Conservation (phyloP, 2,329 filamentous ascomycete genomes). For the Pseudocercospora fijiensis region DNA sequence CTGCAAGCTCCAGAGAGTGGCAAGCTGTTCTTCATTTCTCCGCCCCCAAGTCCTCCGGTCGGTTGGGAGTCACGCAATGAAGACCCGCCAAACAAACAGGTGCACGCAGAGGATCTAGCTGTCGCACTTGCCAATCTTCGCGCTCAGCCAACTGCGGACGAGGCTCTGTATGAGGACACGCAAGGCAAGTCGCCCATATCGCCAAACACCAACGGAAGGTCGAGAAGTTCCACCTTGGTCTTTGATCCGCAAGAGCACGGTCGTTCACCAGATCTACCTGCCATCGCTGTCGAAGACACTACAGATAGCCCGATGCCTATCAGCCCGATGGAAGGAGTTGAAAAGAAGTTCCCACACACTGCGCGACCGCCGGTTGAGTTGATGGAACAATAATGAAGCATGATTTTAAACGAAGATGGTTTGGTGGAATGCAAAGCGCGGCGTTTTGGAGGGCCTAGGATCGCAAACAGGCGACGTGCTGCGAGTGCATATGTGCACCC, state of each 20-base stretch:
- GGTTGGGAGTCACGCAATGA: constrained; percentile 65
- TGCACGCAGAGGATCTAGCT: constrained; percentile 62
- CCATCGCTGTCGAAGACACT: constrained; percentile 64
- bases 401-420: background rate
- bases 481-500: background rate
- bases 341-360: constrained; percentile 53
- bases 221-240: constrained; percentile 57
- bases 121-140: constrained; percentile 56
- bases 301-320: constrained; percentile 49
- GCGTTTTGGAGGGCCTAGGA: constrained; percentile 8
- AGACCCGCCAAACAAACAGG: constrained; percentile 64
- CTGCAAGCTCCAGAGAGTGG: constrained; percentile 58
- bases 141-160: constrained; percentile 40
- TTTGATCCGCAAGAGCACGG: constrained; percentile 64
- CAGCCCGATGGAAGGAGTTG: constrained; percentile 49
- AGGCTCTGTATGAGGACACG: constrained; percentile 31
- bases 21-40: constrained; percentile 66
- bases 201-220: constrained; percentile 37
- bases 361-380: constrained; percentile 57
- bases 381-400: constrained; percentile 44
- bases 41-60: constrained; percentile 62
- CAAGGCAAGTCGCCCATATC: constrained; percentile 22
- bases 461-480: background rate
- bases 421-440: constrained; percentile 5
- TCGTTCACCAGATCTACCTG: constrained; percentile 58